Evolutionary conservation across 2,329 filamentous ascomycete species (phyloP), one percentile per base, ranked within the genome.

Genomic region (Seiridium unicorne): DNA sequence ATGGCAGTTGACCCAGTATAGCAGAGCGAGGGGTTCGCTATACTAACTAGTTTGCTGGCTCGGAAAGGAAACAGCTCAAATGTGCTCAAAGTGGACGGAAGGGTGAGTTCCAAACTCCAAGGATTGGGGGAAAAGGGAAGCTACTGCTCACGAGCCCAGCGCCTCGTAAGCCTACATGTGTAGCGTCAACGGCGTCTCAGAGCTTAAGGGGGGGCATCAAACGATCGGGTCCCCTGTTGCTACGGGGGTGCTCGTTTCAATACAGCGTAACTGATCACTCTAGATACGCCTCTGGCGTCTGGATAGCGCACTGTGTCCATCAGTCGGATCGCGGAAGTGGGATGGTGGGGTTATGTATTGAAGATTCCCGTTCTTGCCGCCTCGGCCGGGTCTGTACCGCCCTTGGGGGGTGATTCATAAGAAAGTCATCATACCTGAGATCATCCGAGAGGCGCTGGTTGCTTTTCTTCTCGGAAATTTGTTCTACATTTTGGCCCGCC

Each of bases 51-150:
- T 10, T 31, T 9, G 9, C 32, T 18, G 8, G 11, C 13, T 35
- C 49, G 18, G 18, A 26, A 26, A 55, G 40, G 18, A 78, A 78
- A 70, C 66, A 69, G 72, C 76, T 76, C 76, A 77, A 77, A 75
- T 67, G 67, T 74, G 74, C 75, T 74, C 76, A 73, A 63, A 59
- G 61, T 53, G 51, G 55, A 56, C 13, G 36, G 9, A 3, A 32
- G 34, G 26, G 44, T 57, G 49, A 35, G 49, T 53, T 35, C 18
- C 49, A 18, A 38, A 35, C 5, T 49, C 47, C 47, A 49, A 26
- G 32, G n/a, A 18, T 31, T 13, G 47, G n/a, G 11, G 32, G 7
- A 10, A 26, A 18, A 26, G n/a, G 32, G 26, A 49, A 49, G 46
- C 26, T 9, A 7, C 49, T 35, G 49, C 49, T 53, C 49, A 35